Conservation (phyloP, 805 yeast species). For the Ogataea glucozyma region DNA sequence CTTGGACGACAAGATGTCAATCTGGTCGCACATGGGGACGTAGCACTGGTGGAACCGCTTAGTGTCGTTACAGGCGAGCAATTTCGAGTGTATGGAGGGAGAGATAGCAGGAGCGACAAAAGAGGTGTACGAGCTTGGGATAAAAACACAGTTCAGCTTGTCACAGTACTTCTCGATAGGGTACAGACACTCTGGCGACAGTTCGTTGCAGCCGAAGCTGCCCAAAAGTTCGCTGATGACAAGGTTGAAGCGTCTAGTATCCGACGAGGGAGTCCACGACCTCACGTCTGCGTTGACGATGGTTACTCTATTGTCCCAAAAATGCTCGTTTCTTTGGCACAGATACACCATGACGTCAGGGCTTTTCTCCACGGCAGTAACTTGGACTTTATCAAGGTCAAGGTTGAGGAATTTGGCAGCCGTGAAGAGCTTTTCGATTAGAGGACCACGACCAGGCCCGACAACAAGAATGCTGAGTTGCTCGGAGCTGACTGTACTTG, state of each 20-base stretch:
- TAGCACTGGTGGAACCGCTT: constrained; percentile 28
- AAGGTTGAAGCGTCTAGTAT: constrained; percentile 47
- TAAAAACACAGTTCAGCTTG: constrained; percentile 52
- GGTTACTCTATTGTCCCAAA: constrained; percentile 55
- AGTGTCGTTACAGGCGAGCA: constrained; percentile 20
- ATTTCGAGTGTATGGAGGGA: constrained; percentile 48
- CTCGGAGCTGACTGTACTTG: not conserved
- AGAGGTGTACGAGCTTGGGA: constrained; percentile 61
- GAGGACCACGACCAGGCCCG: constrained; percentile 90
- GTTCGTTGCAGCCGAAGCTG: constrained; percentile 90
- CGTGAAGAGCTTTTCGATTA: constrained; percentile 55
- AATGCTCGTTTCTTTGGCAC: constrained; percentile 45
- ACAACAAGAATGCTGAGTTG: constrained; percentile 53
- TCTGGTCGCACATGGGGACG: constrained; percentile 34
- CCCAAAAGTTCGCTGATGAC: constrained; percentile 84
- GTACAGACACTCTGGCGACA: constrained; percentile 77
- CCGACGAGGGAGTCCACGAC: constrained; percentile 37
- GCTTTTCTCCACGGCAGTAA: constrained; percentile 74
- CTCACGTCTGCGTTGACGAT: constrained; percentile 63
- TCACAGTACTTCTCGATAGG: constrained; percentile 43
- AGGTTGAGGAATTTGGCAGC: constrained; percentile 40
- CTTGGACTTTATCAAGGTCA: constrained; percentile 27
- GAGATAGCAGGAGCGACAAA: constrained; percentile 67
- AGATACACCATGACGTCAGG: constrained; percentile 56
- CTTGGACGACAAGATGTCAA: constrained; percentile 46